These are phyloP conservation scores for Sphagnum tenellum DNA, from an alignment of 225 moss, liverwort and hornwort species.

Conservation along the genomic window DNA sequence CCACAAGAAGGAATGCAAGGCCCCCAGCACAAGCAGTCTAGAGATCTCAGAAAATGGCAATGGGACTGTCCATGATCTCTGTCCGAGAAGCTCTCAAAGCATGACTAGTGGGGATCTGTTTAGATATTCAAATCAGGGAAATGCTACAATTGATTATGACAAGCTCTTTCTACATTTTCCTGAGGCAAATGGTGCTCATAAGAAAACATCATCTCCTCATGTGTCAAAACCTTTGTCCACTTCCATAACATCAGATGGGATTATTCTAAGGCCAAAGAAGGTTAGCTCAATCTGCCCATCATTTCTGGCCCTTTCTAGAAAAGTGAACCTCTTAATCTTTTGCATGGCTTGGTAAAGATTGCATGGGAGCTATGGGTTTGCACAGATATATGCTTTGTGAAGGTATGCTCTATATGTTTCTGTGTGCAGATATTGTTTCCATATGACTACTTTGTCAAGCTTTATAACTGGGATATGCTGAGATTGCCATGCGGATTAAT, in stretches of 20 bases:
- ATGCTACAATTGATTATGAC: slow-evolving; percentile 17
- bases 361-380: too few species aligned
- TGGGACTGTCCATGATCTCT: slow-evolving; percentile 16
- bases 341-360: not conserved
- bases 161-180: slow-evolving; percentile 7
- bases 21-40: slow-evolving; percentile 3
- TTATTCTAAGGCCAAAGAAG: slow-evolving; percentile 35
- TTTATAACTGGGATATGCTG: slow-evolving; percentile 68
- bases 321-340: not conserved
- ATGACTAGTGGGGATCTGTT: too few species aligned
- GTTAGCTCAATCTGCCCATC: slow-evolving; percentile 15
- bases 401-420: not conserved
- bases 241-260: slow-evolving; percentile 11
- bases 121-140: slow-evolving; percentile 21
- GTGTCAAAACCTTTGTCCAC: slow-evolving; percentile 1
- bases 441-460: slow-evolving; percentile 63
- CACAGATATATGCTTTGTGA: too few species aligned
- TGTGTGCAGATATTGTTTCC: slow-evolving; percentile 57
- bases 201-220: slow-evolving; percentile 5
- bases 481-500: slow-evolving; percentile 72
- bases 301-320: not conserved
- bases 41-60: slow-evolving; percentile 5
- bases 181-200: slow-evolving; percentile 7
- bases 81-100: slow-evolving; percentile 4
- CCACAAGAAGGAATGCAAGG: slow-evolving; percentile 60